phyloP scores from a whole-genome alignment of 2,329 filamentous ascomycete genomes.

The Colletotrichum brevisporum region DNA sequence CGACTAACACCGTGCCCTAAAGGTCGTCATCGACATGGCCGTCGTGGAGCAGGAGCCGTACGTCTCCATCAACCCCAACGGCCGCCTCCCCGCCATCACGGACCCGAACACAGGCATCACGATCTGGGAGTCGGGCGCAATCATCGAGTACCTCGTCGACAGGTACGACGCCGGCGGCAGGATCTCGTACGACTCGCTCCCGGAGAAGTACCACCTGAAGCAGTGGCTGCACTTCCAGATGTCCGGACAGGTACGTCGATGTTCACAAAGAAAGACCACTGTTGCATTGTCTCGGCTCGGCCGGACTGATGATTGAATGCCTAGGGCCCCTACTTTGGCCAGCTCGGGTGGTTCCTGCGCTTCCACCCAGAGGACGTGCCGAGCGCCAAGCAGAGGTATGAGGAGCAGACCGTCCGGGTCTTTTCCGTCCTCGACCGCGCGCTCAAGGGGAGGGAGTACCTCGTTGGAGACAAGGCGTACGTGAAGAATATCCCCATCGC shows the following conservation, averaged over 20 bases:
- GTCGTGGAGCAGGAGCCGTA: conserved; percentile 46
- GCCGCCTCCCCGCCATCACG: conserved; percentile 50
- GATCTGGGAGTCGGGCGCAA: conserved; percentile 49
- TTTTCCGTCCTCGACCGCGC: conserved; percentile 50
- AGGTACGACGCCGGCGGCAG: conserved; percentile 48
- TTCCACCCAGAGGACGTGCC: conserved; percentile 47
- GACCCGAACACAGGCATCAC: conserved; percentile 53
- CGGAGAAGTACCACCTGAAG: conserved; percentile 47
- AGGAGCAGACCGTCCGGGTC: conserved; percentile 48
- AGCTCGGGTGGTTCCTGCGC: conserved; percentile 53
- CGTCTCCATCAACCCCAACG: conserved; percentile 52
- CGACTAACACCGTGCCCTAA: background rate
- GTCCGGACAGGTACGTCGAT: conserved; percentile 27
- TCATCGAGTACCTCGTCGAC: conserved; percentile 50
- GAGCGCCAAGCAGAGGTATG: conserved; percentile 50
- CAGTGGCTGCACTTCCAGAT: conserved; percentile 32
- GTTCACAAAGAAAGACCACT: background rate
- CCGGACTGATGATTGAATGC: background rate
- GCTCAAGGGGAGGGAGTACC: conserved; percentile 52
- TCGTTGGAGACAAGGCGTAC: conserved; percentile 53
- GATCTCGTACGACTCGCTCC: conserved; percentile 44
- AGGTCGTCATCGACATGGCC: conserved; percentile 42
- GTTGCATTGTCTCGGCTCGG: background rate
- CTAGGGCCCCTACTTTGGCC: conserved; percentile 61
- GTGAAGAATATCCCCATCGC: conserved; percentile 19